Base-by-base conservation (phyloP, 73 alveolate species). In the Paramecium pentaurelia region DNA sequence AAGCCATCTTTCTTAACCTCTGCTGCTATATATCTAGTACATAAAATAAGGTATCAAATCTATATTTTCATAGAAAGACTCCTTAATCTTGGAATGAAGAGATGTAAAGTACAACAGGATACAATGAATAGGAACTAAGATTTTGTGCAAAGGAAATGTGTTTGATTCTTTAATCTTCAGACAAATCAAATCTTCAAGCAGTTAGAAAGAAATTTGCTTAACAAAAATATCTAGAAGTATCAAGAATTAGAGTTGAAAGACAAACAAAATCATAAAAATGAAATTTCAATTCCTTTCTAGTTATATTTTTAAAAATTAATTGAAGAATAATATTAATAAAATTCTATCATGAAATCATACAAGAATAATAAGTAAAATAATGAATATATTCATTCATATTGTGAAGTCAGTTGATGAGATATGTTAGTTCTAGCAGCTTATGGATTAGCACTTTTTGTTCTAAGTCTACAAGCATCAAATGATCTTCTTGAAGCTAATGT, bases 171-270 rank as follows among this genome's bases (percentile, higher is more conserved):
- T 89, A 60, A 51, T 58, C 85, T 8, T 42, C 60, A 73, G 85
- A 86, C 86, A 40, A 89, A 86, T 37, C 60, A 11, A 73, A 73
- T 86, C 93, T 95, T 42, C 86, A 94, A 86, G 96, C 98, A 7
- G 96, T 94, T 1, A 94, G 95, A 47, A 94, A 87, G 92, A 95
- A 95, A 92, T 95, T 95, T 89, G 92, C 97, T 40, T 75, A 92
- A 71, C n/a, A 68, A 40, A 94, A 95, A 80, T 95, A 60, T 86
- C 38, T 49, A 37, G 96, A 94, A 87, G 97, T 95, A 36, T 86
- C 97, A 45, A 95, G 92, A 51, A 95, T 93, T 32, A 94, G 95
- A 77, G 92, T 95, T 37, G 77, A 80, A 49, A 80, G 87, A 40
- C 40, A 73, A 73, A 14, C 87, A 2, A 73, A 73, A 54, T 16